Percentiles rank a stretch among this genome's conserved stretches.
phyloP scores from a whole-genome alignment of 306 rosid species.

The Medicago lupulina region DNA sequence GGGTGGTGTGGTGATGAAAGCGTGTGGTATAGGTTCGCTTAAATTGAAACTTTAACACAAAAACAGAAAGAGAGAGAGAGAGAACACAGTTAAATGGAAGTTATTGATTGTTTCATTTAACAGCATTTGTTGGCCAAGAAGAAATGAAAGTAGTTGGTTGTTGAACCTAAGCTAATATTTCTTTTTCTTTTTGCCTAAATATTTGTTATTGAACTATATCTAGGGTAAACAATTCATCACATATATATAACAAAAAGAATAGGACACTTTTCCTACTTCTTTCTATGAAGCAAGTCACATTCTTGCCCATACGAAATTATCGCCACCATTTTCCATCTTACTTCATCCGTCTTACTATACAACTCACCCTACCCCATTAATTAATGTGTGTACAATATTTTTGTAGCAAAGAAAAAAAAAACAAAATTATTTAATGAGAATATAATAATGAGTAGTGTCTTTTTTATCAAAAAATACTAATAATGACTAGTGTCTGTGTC shows the following conservation, averaged over 20 bases:
- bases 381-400: background rate
- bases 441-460: too few species aligned
- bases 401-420: too few species aligned
- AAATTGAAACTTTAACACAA: conserved; percentile 47
- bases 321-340: conserved; percentile 29
- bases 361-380: conserved; percentile 33
- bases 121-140: conserved; percentile 78
- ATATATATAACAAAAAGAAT: conserved; percentile 5
- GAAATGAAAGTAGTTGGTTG: conserved; percentile 81
- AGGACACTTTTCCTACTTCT: conserved; percentile 1
- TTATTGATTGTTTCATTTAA: conserved; percentile 70
- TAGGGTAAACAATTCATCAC: conserved; percentile 3
- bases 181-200: background rate
- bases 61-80: conserved; percentile 45
- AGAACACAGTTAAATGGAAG: conserved; percentile 44
- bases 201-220: background rate
- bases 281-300: conserved; percentile 37
- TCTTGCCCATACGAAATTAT: conserved; percentile 57
- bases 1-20: conserved; percentile 48
- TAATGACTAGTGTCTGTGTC: too few species aligned
- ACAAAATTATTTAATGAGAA: too few species aligned
- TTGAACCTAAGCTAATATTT: conserved; percentile 63
- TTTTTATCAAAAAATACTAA: too few species aligned
- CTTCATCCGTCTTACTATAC: conserved; percentile 44
- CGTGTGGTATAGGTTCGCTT: conserved; percentile 58